Conservation (phyloP, 768 basidiomycete species). For the Termitomyces sp. region DNA sequence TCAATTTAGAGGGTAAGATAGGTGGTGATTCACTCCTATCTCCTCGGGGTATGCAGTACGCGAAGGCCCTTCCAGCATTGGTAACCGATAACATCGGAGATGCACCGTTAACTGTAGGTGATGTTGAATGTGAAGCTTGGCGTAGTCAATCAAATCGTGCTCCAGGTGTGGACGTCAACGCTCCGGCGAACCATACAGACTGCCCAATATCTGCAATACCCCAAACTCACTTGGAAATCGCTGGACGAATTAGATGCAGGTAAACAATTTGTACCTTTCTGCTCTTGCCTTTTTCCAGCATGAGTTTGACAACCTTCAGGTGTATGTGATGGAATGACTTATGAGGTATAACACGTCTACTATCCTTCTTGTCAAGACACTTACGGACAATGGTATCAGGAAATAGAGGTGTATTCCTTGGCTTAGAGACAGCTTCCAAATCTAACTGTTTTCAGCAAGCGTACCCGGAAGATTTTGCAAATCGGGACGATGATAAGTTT, state of each 20-base stretch:
- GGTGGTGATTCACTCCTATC: constrained; percentile 96
- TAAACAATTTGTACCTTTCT: constrained; percentile 13
- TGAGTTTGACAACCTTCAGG: constrained; percentile 29
- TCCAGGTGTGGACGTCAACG: constrained; percentile 98
- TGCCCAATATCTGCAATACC: constrained; percentile 73
- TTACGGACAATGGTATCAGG: constrained; percentile 30
- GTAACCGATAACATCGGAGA: constrained; percentile 91
- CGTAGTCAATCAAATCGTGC: constrained; percentile 4
- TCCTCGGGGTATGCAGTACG: constrained; percentile 79
- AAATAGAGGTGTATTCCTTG: constrained; percentile 69
- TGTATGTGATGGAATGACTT: constrained; percentile 99
- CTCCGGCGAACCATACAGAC: constrained; percentile 92
- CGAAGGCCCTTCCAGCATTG: constrained; percentile 79
- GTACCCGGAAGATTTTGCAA: constrained; percentile 98
- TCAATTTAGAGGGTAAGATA: constrained; percentile 94
- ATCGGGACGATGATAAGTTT: constrained; percentile 98
- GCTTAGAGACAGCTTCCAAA: neutral
- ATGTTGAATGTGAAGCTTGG: neutral
- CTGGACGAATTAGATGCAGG: constrained; percentile 96
- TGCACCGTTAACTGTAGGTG: constrained; percentile 73
- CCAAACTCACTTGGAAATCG: constrained; percentile 97
- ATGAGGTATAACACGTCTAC: constrained; percentile 46
- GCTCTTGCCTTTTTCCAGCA: neutral
- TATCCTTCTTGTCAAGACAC: neutral
- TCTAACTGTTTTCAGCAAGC: constrained; percentile 51